phyloP scores from a whole-genome alignment of 345 rosid genomes.

The Rhodamnia rubescens region DNA sequence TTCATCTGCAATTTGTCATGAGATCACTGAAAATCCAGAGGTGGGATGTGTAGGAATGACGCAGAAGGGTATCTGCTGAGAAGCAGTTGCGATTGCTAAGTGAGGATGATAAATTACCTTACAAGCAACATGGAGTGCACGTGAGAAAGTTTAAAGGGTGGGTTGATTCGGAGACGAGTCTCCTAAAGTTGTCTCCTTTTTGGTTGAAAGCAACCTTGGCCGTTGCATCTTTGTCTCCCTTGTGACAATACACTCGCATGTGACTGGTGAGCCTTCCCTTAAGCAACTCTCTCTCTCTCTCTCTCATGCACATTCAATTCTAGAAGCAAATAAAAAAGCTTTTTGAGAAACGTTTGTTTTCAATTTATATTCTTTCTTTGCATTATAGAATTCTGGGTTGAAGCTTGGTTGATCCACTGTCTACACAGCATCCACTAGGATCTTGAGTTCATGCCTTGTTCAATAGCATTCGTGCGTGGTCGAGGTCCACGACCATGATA shows the following conservation, averaged over 20 bases:
- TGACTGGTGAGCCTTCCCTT: not conserved
- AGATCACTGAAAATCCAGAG: not conserved
- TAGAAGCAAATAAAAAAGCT: not conserved
- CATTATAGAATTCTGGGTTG: not conserved
- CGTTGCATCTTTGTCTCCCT: slow-evolving; percentile 9
- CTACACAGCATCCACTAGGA: not conserved
- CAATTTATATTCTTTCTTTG: not conserved
- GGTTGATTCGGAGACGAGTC: slow-evolving; percentile 7
- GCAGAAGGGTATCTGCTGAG: not conserved
- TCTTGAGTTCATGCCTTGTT: not conserved
- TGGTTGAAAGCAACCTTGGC: slow-evolving; percentile 7
- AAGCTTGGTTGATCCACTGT: not conserved
- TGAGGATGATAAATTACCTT: not conserved
- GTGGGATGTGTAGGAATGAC: not conserved
- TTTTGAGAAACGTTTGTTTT: not conserved
- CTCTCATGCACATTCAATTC: not conserved
- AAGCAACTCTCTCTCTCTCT: not conserved
- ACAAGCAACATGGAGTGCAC: slow-evolving; percentile 8
- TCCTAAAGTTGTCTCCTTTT: slow-evolving; percentile 7
- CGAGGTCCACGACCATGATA: not conserved
- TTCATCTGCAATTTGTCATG: not conserved
- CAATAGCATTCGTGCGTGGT: not conserved
- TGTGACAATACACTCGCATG: not conserved
- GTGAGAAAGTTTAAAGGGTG: slow-evolving; percentile 6
- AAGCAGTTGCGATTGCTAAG: not conserved